Conservation (phyloP, 805 yeast species). For the Ogataea haglerorum region DNA sequence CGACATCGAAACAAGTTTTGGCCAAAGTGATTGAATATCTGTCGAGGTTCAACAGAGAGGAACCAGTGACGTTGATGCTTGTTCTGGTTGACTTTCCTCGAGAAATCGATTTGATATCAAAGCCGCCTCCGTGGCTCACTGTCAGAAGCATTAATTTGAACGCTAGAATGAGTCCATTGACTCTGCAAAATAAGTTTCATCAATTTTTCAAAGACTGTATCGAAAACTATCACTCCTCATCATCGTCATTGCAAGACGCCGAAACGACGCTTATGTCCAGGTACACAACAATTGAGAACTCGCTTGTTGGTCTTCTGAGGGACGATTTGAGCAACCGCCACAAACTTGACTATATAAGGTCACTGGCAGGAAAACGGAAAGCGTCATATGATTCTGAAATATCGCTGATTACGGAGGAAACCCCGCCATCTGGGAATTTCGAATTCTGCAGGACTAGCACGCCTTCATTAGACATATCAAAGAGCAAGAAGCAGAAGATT, state of each 20-base stretch:
- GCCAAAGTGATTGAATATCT: conserved; percentile 22
- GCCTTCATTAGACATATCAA: not conserved
- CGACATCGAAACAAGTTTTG: conserved; percentile 18
- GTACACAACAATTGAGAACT: conserved; percentile 16
- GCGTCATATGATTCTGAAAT: conserved; percentile 3
- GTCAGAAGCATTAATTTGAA: conserved; percentile 1
- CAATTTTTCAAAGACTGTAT: not conserved
- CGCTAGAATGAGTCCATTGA: conserved; percentile 2
- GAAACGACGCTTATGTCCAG: conserved; percentile 18
- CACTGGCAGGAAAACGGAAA: conserved; percentile 10
- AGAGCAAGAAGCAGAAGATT: conserved; percentile 15
- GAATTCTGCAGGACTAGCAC: conserved; percentile 7
- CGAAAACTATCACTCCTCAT: not conserved
- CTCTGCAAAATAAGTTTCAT: conserved; percentile 3
- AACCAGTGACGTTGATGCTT: conserved; percentile 15
- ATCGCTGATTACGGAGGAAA: conserved; percentile 11
- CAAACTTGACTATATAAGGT: conserved; percentile 12
- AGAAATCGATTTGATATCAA: not conserved
- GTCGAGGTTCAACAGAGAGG: conserved; percentile 9
- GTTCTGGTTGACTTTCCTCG: conserved; percentile 5
- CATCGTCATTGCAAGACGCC: conserved; percentile 8
- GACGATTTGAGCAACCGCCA: conserved; percentile 7
- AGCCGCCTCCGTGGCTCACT: conserved; percentile 10
- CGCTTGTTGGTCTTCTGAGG: conserved; percentile 13
- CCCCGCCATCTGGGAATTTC: conserved; percentile 8